phyloP scores from a whole-genome alignment of 2,329 filamentous ascomycete genomes.

The Aspergillus felis region DNA sequence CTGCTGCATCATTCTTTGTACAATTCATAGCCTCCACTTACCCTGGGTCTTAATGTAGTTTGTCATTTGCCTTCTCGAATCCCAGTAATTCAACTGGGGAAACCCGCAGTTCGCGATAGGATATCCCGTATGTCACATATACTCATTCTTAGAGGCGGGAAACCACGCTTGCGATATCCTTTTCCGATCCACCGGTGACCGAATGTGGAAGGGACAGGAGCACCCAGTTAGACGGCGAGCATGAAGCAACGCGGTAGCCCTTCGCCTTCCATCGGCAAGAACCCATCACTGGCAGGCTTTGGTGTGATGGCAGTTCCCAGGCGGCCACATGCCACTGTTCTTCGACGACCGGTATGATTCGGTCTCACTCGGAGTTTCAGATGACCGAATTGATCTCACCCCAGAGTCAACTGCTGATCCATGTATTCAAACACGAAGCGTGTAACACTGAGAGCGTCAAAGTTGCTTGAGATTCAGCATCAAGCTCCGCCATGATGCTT shows the following conservation, averaged over 20 bases:
- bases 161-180: constrained; percentile 1
- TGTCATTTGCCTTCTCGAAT: background rate
- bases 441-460: background rate
- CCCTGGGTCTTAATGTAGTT: background rate
- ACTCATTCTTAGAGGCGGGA: background rate
- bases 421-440: background rate
- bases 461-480: background rate
- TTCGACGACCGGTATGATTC: background rate
- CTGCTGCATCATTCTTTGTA: background rate
- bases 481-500: background rate
- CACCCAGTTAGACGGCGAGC: background rate
- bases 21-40: background rate
- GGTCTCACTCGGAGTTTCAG: background rate
- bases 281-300: background rate
- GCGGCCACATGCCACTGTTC: constrained; percentile 2
- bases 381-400: background rate
- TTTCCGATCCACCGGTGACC: constrained; percentile 12
- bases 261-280: background rate
- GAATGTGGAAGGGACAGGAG: constrained; percentile 1
- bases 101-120: background rate
- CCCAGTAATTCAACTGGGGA: background rate
- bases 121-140: background rate
- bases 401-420: background rate
- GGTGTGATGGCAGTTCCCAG: background rate
- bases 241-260: background rate